These are phyloP conservation scores for Phytophthora boehmeriae DNA, from an alignment of 352 stramenopile genomes.

Conservation along the genomic window DNA sequence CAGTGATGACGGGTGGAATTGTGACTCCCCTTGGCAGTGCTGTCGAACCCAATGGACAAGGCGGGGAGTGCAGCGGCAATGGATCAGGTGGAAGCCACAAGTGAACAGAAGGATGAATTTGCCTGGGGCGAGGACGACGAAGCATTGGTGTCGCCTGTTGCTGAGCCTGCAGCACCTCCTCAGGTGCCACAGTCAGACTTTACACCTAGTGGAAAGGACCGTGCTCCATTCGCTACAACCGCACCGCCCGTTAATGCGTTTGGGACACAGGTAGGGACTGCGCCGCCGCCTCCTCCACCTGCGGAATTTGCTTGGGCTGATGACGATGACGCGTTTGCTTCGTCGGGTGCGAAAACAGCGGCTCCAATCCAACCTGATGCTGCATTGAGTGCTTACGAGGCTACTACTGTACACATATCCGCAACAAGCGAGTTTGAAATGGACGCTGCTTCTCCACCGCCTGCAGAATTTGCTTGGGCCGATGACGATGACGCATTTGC, in stretches of 20 bases:
- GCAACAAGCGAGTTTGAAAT: no score
- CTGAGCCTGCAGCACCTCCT: slow-evolving; percentile 3
- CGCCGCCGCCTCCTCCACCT: not conserved
- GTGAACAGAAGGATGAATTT: slow-evolving; percentile 34
- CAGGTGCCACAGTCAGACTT: slow-evolving; percentile 12
- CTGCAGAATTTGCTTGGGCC: not conserved
- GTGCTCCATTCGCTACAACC: not conserved
- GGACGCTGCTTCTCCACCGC: no score
- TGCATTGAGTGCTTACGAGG: no score
- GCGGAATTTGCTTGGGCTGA: no score
- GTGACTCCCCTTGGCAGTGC: slow-evolving; percentile 70
- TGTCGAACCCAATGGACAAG: slow-evolving; percentile 49
- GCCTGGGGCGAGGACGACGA: slow-evolving; percentile 55
- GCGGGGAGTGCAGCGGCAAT: slow-evolving; percentile 4
- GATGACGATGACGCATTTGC: slow-evolving; percentile 3
- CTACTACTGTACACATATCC: no score
- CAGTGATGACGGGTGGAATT: slow-evolving; percentile 75
- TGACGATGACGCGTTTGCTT: no score
- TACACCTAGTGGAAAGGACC: not conserved
- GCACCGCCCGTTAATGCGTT: slow-evolving; percentile 6
- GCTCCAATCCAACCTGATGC: no score
- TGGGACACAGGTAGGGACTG: slow-evolving; percentile 13
- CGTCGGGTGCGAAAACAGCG: no score
- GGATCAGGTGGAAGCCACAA: slow-evolving; percentile 5
- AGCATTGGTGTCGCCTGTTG: slow-evolving; percentile 23